These are phyloP conservation scores for Fusarium sp. DNA, from an alignment of 2,329 filamentous ascomycete genomes.

Conservation along the genomic window DNA sequence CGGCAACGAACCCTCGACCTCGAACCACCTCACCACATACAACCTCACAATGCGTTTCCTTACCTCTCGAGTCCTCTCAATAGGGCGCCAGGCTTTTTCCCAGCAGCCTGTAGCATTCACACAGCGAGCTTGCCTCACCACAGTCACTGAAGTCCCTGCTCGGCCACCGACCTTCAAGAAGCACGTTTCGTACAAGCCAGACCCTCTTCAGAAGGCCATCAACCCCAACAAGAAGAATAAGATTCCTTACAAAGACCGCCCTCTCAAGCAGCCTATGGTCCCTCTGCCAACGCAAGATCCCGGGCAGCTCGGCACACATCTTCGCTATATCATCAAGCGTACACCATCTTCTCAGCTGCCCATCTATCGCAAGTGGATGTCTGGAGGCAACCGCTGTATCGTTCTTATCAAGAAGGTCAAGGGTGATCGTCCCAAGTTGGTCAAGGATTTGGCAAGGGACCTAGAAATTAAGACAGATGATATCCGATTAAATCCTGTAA, in stretches of 20 bases:
- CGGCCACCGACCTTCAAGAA: conserved; percentile 44
- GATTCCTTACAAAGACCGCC: conserved; percentile 44
- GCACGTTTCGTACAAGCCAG: conserved; percentile 39
- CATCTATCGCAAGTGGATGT: conserved; percentile 80
- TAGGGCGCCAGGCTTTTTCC: conserved; percentile 36
- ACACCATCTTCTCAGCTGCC: conserved; percentile 78
- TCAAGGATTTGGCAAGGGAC: conserved; percentile 70
- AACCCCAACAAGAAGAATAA: conserved; percentile 47
- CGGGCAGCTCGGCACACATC: conserved; percentile 46
- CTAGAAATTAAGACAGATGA: conserved; percentile 69
- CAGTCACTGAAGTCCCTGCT: conserved; percentile 22
- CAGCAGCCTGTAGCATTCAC: conserved; percentile 24
- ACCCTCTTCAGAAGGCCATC: conserved; percentile 36
- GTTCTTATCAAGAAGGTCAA: conserved; percentile 84
- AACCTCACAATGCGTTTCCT: conserved; percentile 47
- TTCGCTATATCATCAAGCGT: conserved; percentile 77
- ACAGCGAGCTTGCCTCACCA: conserved; percentile 30
- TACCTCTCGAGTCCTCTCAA: conserved; percentile 42
- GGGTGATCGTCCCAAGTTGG: conserved; percentile 75
- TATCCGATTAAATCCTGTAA: conserved; percentile 69
- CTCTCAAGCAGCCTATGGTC: conserved; percentile 45
- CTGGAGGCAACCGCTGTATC: conserved; percentile 79
- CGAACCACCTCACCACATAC: conserved; percentile 6
- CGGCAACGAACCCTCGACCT: conserved; percentile 15
- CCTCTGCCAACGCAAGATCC: conserved; percentile 50